Evolutionary conservation across 169 alveolate genomes (phyloP).

Genomic region (Plasmodium berghei): DNA sequence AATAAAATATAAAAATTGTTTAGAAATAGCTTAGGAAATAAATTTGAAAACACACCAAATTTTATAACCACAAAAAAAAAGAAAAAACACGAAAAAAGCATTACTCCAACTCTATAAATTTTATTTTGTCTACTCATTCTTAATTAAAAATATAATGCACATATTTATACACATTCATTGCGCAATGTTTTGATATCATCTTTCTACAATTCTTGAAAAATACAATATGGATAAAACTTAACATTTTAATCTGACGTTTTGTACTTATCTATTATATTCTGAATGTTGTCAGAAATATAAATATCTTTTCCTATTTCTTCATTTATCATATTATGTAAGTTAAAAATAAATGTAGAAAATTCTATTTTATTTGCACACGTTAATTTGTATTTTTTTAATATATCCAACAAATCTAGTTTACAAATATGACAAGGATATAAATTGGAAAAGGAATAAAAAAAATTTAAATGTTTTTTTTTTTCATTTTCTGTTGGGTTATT

Average conservation of each 20-base stretch:
- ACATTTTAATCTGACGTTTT: conserved; percentile 11
- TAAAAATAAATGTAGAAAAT: conserved; percentile 83
- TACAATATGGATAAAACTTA: not conserved
- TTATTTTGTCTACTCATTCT: not conserved
- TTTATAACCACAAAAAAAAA: too few species aligned
- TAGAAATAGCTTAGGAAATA: too few species aligned
- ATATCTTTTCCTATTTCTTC: conserved; percentile 77
- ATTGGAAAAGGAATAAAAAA: conserved; percentile 84
- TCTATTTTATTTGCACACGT: conserved; percentile 57
- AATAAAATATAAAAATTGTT: too few species aligned
- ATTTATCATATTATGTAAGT: conserved; percentile 87
- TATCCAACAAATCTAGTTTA: conserved; percentile 81
- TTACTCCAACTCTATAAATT: too few species aligned
- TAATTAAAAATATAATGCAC: not conserved
- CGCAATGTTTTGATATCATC: too few species aligned
- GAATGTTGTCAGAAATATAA: conserved; percentile 20
- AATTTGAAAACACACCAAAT: too few species aligned
- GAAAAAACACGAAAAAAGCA: too few species aligned
- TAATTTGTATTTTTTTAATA: conserved; percentile 80
- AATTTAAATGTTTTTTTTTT: conserved; percentile 70
- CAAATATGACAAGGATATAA: conserved; percentile 89
- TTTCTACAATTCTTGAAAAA: not conserved
- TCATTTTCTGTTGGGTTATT: conserved; percentile 83
- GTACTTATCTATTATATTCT: conserved; percentile 20
- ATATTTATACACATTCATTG: not conserved